Evolutionary conservation across 192 early-diverging fungal species (phyloP), one percentile per base, ranked within the genome.

Genomic region (Podila minutissima): DNA sequence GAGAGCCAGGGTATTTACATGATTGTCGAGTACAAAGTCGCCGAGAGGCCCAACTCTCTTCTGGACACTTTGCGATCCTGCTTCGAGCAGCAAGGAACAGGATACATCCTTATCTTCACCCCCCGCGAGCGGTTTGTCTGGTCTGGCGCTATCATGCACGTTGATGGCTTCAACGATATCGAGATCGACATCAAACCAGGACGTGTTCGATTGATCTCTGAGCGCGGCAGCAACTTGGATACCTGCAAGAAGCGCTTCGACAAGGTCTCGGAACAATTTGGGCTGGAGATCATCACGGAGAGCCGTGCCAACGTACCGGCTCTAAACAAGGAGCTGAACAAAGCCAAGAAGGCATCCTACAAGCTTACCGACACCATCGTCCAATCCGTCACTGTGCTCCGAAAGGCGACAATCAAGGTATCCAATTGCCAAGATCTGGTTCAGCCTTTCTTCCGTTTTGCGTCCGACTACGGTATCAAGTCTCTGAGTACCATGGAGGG

Each of bases 391-490:
- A 53, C 75, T 11, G 86, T 75, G 35, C 88, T 92, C 37, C 83
- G 89, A 31, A 85, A 88, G 20, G 71, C 74, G 20, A 85, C 84
- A 28, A 86, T 74, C 15, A 63, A 76, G 33, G 77, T 74, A 8
- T 31, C 79, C 11, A 85, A 87, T 20, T 85, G 84, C 53, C 89
- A 90, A 50, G 92, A 93, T 66, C 66, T 93, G 1, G 79, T 92
- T 28, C 91, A 92, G 72, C 91, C 92, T 22, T 91, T 87, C 72
- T 93, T 92, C 74, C 87, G 84, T 59, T 93, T 93, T 84, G 91
- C 90, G 0, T 86, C 86, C 26, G 92, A 92, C 72, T 93, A 94
- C 57, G 91, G 93, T 17, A 82, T 88, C 57, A 88, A 89, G 22
- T 78, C 74, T 6, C 66, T 85, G 8, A 71, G 72, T 60, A 68